Evolutionary conservation across 768 basidiomycete genomes (phyloP).

Genomic region (Fomitopsis pulvina): DNA sequence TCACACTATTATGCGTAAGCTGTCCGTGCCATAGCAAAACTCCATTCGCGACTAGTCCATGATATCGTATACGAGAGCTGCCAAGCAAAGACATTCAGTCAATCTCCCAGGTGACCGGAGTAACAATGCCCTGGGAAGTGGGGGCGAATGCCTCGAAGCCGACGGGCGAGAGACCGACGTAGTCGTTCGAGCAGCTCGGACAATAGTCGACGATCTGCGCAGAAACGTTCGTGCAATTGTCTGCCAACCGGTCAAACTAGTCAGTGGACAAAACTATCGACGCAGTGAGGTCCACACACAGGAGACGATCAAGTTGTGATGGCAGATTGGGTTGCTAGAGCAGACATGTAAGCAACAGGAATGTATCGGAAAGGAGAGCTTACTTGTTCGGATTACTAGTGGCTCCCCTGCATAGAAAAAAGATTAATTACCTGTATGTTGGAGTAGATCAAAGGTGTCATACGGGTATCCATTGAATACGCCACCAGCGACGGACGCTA

Average conservation of each 20-base stretch:
- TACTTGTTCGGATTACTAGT: slow-evolving; percentile 14
- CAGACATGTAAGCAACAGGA: neutral
- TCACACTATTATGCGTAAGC: no score
- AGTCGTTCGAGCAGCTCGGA: slow-evolving; percentile 5
- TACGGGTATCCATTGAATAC: slow-evolving; percentile 32
- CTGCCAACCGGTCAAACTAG: slow-evolving; percentile 11
- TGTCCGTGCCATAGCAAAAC: no score
- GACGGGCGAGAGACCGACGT: slow-evolving; percentile 24
- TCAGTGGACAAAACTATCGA: neutral
- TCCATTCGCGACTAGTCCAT: no score
- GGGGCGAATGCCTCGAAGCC: slow-evolving; percentile 25
- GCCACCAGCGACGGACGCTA: slow-evolving; percentile 29
- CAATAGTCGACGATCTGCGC: slow-evolving; percentile 28
- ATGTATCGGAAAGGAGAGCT: neutral
- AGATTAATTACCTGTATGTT: neutral
- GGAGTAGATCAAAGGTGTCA: slow-evolving; percentile 3
- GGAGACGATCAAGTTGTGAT: slow-evolving; percentile 19
- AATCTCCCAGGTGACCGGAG: slow-evolving; percentile 23
- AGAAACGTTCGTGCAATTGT: slow-evolving; percentile 16
- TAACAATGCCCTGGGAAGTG: slow-evolving; percentile 23
- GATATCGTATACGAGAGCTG: no score
- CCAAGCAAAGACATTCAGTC: neutral
- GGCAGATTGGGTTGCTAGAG: slow-evolving; percentile 29
- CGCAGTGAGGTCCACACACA: slow-evolving; percentile 13
- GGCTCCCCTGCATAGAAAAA: slow-evolving; percentile 7